phyloP scores from a whole-genome alignment of 225 moss, liverwort and hornwort genomes.

The Neckera pumila region DNA sequence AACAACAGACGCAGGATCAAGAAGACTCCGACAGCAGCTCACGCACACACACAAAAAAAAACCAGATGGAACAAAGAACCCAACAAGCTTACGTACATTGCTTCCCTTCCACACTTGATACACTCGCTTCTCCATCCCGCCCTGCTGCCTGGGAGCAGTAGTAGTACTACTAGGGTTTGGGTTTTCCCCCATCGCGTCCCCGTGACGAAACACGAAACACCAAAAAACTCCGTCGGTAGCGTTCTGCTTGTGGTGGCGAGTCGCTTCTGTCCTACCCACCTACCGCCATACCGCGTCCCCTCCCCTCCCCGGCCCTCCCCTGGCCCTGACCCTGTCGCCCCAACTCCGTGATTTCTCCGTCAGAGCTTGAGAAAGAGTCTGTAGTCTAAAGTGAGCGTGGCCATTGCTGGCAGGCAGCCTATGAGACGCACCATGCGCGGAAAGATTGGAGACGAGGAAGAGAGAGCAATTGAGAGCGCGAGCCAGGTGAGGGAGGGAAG shows the following conservation, averaged over 20 bases:
- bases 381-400: not conserved
- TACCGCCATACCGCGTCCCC: not conserved
- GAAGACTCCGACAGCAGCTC: not conserved
- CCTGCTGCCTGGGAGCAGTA: not conserved
- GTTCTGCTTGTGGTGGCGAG: not conserved
- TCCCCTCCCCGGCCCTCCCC: not conserved
- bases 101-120: conserved; percentile 98
- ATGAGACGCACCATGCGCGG: not conserved
- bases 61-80: not conserved
- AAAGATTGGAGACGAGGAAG: not conserved
- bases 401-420: not conserved
- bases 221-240: not conserved
- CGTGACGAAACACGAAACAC: not conserved
- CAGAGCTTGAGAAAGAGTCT: not conserved
- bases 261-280: not conserved
- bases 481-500: not conserved
- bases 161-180: not conserved
- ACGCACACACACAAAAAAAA: not conserved
- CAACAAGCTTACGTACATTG: conserved; percentile 48
- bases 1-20: not conserved
- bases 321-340: not conserved
- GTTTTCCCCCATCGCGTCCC: conserved; percentile 16
- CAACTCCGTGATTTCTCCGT: not conserved
- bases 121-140: conserved; percentile 65
- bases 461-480: not conserved